These are phyloP conservation scores for Epichloe bromicola DNA, from an alignment of 2,329 filamentous ascomycete genomes.

Conservation along the genomic window DNA sequence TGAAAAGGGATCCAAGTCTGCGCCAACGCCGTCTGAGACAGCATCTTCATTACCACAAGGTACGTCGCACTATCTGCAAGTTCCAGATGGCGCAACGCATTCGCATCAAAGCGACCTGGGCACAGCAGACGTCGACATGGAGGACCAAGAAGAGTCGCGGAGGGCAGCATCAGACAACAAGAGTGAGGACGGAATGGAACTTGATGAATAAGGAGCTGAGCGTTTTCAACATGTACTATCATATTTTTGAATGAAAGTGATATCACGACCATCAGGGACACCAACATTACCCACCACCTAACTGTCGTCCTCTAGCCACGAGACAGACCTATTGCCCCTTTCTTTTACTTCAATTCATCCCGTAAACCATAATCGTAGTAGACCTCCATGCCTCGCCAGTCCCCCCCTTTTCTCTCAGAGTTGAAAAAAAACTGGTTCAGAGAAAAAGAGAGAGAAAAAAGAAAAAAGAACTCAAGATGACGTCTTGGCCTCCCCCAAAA, in stretches of 20 bases:
- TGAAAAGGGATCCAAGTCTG: constrained; percentile 10
- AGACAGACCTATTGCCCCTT: not conserved
- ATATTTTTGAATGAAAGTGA: not conserved
- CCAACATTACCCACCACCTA: not conserved
- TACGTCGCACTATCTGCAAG: constrained; percentile 4
- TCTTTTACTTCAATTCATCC: not conserved
- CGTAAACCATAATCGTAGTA: not conserved
- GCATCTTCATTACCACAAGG: constrained; percentile 2
- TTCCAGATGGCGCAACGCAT: constrained; percentile 4
- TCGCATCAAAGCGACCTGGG: constrained; percentile 14
- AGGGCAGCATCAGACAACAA: constrained; percentile 22
- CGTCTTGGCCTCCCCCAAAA: constrained; percentile 35
- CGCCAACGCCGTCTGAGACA: not conserved
- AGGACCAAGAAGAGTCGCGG: constrained; percentile 26
- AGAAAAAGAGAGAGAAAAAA: no score
- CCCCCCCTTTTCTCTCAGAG: not conserved
- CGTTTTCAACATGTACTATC: not conserved
- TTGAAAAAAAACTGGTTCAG: not conserved
- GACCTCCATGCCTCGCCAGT: not conserved
- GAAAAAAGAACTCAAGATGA: not conserved
- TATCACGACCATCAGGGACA: not conserved
- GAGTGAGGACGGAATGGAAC: constrained; percentile 43
- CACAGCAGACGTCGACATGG: constrained; percentile 47
- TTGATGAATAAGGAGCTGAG: constrained; percentile 28
- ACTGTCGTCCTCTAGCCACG: no score